Evolutionary conservation across 192 early-diverging fungal species (phyloP).

Genomic region (Coemansia guatemalensis): DNA sequence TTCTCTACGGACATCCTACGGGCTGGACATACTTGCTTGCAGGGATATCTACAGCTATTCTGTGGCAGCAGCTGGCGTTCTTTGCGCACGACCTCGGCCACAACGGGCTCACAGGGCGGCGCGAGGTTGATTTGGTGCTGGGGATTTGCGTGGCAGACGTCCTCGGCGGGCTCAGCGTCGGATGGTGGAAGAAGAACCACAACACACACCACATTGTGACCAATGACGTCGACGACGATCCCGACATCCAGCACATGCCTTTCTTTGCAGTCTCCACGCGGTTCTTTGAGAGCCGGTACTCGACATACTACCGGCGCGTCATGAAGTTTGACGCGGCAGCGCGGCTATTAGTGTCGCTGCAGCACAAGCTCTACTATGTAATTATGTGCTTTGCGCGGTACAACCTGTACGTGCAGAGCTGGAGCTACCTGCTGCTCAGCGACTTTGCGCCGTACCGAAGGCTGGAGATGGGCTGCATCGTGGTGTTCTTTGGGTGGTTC

Average conservation of each 20-base stretch:
- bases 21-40: slow-evolving; percentile 46
- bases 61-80: slow-evolving; percentile 94
- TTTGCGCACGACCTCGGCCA: slow-evolving; percentile 98
- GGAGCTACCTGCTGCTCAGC: slow-evolving; percentile 64
- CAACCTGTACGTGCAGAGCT: slow-evolving; percentile 82
- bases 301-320: slow-evolving; percentile 82
- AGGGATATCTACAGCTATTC: slow-evolving; percentile 62
- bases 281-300: slow-evolving; percentile 81
- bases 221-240: slow-evolving; percentile 93
- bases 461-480: slow-evolving; percentile 74
- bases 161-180: slow-evolving; percentile 84
- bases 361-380: slow-evolving; percentile 86
- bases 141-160: slow-evolving; percentile 81
- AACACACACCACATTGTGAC: slow-evolving; percentile 97
- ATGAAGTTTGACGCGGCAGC: slow-evolving; percentile 79
- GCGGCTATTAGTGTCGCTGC: slow-evolving; percentile 72
- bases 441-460: slow-evolving; percentile 69
- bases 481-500: slow-evolving; percentile 81
- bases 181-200: slow-evolving; percentile 98
- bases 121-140: slow-evolving; percentile 72
- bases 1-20: slow-evolving; percentile 30
- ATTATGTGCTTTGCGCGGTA: slow-evolving; percentile 89
- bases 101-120: slow-evolving; percentile 79
- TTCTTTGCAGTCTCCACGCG: slow-evolving; percentile 86
- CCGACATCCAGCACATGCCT: slow-evolving; percentile 97